These are phyloP conservation scores for Aphanomyces cochlioides DNA, from an alignment of 352 stramenopile genomes.

Conservation along the genomic window DNA sequence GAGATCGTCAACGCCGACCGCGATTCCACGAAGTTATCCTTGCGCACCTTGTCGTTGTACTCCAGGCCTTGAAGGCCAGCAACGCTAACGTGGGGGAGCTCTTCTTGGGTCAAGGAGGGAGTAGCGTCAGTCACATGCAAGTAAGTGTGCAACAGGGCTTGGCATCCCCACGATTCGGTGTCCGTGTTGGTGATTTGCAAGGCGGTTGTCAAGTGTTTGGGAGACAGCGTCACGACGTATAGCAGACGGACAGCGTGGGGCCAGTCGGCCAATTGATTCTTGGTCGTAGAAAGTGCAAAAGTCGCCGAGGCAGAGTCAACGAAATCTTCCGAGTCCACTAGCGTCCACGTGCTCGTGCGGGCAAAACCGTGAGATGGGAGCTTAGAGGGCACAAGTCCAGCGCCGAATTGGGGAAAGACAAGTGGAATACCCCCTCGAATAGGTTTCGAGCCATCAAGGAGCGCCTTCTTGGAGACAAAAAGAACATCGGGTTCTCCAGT, in stretches of 20 bases:
- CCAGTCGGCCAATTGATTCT: conserved; percentile 56
- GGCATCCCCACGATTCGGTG: conserved; percentile 78
- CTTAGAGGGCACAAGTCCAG: conserved; percentile 40
- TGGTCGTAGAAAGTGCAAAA: conserved; percentile 49
- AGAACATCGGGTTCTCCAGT: conserved; percentile 83
- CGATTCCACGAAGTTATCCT: conserved; percentile 51
- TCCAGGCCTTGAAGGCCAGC: conserved; percentile 80
- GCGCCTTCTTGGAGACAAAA: conserved; percentile 88
- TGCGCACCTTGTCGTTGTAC: conserved; percentile 89
- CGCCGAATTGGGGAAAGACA: conserved; percentile 95
- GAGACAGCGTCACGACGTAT: conserved; percentile 86
- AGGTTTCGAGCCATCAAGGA: conserved; percentile 89
- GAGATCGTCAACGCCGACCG: conserved; percentile 59
- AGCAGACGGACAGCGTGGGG: conserved; percentile 72
- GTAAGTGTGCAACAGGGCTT: conserved; percentile 95
- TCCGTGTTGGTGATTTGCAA: conserved; percentile 89
- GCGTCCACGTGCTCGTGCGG: conserved; percentile 65
- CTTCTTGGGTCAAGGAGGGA: background rate
- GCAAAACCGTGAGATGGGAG: conserved; percentile 95
- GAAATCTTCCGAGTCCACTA: conserved; percentile 38
- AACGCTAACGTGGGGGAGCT: conserved; percentile 63
- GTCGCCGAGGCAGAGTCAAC: conserved; percentile 49
- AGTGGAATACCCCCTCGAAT: conserved; percentile 95
- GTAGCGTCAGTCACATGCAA: conserved; percentile 65
- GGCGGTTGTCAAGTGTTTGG: conserved; percentile 74